Conservation (phyloP, 257 asterid species). For the Solanum pinnatisectum region DNA sequence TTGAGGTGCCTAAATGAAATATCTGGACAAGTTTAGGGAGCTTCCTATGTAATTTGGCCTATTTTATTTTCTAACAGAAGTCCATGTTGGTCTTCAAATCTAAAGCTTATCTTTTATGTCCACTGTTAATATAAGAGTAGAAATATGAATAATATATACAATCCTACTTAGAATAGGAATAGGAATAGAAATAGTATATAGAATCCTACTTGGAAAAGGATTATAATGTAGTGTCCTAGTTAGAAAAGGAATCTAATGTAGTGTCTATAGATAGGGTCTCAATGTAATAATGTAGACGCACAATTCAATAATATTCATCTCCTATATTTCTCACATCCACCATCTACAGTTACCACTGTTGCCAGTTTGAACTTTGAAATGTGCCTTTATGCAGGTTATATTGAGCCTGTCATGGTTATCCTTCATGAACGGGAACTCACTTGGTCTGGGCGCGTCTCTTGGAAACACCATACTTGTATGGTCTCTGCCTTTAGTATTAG, state of each 20-base stretch:
- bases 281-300: background rate
- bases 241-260: background rate
- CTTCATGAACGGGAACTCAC: constrained; percentile 93
- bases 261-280: background rate
- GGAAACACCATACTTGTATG: constrained; percentile 88
- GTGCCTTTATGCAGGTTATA: constrained; percentile 56
- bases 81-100: background rate
- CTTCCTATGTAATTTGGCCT: background rate
- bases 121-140: no score
- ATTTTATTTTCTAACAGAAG: background rate
- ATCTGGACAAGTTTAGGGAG: background rate
- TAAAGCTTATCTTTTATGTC: background rate
- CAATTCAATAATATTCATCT: background rate
- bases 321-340: background rate
- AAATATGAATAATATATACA: no score
- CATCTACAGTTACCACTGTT: background rate
- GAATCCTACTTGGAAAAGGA: background rate
- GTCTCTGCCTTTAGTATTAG: constrained; percentile 92
- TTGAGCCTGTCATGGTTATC: constrained; percentile 95
- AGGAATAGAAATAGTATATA: background rate
- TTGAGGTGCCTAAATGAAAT: background rate
- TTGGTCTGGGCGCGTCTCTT: constrained; percentile 95
- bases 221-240: background rate
- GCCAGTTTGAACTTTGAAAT: constrained; percentile 1
- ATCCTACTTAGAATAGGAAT: background rate